A percentile compares a stretch with the other conserved stretches of the same genome.
These are phyloP conservation scores for Rhytidhysteron rufulum DNA, from an alignment of 2,329 filamentous ascomycete genomes.

Conservation along the genomic window DNA sequence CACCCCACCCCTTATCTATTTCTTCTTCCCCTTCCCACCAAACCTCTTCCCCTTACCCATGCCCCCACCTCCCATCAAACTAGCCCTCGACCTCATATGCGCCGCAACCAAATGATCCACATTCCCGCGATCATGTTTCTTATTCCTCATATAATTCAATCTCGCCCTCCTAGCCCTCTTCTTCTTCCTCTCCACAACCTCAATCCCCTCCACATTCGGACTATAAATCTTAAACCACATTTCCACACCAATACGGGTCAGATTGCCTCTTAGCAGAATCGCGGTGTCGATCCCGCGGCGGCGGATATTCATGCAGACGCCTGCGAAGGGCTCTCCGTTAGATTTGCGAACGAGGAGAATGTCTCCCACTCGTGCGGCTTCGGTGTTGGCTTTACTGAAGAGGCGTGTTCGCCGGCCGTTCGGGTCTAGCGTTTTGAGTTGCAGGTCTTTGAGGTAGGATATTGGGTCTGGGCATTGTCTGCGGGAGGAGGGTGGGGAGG, in stretches of 20 bases:
- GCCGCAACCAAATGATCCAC: slow-evolving; percentile 36
- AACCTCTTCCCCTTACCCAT: slow-evolving; percentile 14
- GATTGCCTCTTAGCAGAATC: slow-evolving; percentile 78
- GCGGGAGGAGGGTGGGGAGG: slow-evolving; percentile 54
- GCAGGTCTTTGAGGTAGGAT: slow-evolving; percentile 60
- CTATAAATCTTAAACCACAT: slow-evolving; percentile 98
- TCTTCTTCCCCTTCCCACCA: slow-evolving; percentile 2
- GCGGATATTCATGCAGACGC: slow-evolving; percentile 83
- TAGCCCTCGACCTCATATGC: slow-evolving; percentile 35
- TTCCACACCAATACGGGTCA: slow-evolving; percentile 85
- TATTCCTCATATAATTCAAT: slow-evolving; percentile 77
- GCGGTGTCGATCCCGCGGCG: slow-evolving; percentile 82
- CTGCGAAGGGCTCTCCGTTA: slow-evolving; percentile 83
- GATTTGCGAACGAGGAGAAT: slow-evolving; percentile 85
- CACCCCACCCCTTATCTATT: not conserved
- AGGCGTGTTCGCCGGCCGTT: slow-evolving; percentile 76
- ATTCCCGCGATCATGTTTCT: slow-evolving; percentile 35
- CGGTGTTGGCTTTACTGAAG: slow-evolving; percentile 72
- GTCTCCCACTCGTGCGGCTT: slow-evolving; percentile 80
- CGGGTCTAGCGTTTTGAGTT: slow-evolving; percentile 75
- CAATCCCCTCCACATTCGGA: slow-evolving; percentile 83
- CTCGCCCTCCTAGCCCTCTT: slow-evolving; percentile 84
- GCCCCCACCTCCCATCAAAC: slow-evolving; percentile 27
- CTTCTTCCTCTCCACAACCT: slow-evolving; percentile 81
- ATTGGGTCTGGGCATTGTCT: slow-evolving; percentile 64